These are phyloP conservation scores for Quercus glauca DNA, from an alignment of 306 rosid genomes.

Conservation along the genomic window DNA sequence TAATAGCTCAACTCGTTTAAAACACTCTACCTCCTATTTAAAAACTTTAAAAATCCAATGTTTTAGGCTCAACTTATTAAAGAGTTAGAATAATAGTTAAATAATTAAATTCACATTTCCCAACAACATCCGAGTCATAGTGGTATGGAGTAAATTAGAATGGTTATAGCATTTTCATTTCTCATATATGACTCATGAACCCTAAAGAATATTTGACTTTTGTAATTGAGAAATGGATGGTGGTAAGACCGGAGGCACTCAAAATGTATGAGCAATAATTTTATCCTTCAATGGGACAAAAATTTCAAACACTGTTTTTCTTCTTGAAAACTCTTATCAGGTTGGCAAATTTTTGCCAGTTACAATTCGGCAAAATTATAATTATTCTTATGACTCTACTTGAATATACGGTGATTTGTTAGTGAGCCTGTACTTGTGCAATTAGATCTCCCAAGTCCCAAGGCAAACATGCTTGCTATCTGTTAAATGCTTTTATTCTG, in stretches of 20 bases:
- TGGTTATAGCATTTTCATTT: not conserved
- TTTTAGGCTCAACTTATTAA: too few relatives aligned
- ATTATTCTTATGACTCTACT: not conserved
- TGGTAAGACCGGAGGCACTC: not conserved
- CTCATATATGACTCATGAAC: not conserved
- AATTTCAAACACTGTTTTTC: not conserved
- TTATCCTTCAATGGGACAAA: not conserved
- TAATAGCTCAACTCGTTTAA: too few relatives aligned
- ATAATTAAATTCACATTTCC: too few relatives aligned
- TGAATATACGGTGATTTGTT: not conserved
- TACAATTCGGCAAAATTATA: not conserved
- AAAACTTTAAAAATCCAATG: too few relatives aligned
- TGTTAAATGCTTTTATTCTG: not conserved
- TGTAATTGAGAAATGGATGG: not conserved
- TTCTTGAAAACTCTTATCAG: not conserved
- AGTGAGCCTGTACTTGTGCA: not conserved
- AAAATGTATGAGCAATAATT: not conserved
- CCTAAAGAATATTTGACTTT: not conserved
- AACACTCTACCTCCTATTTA: too few relatives aligned
- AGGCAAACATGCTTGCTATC: not conserved
- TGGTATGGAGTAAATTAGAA: too few relatives aligned
- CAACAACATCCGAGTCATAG: too few relatives aligned
- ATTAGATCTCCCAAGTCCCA: not conserved
- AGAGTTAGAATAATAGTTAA: too few relatives aligned
- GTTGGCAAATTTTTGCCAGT: not conserved